phyloP scores from a whole-genome alignment of 2,329 filamentous ascomycete species.

The Colletotrichum cuscutae region DNA sequence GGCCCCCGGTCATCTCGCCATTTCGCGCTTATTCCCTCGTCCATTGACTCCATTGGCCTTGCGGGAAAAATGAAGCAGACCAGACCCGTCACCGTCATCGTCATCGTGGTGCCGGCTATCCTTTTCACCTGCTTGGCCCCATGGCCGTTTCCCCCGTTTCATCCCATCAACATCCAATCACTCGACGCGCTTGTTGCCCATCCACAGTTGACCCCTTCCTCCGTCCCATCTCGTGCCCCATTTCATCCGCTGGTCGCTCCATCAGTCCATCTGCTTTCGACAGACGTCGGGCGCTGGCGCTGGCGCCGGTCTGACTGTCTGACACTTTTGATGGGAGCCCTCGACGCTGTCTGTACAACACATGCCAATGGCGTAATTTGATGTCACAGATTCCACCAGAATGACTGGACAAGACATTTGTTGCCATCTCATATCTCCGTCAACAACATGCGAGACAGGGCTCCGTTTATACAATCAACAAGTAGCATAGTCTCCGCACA shows the following conservation, averaged over 20 bases:
- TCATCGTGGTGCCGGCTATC: slow-evolving; percentile 17
- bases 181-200: background rate
- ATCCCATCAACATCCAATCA: slow-evolving; percentile 13
- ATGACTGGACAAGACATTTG: background rate
- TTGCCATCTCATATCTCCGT: background rate
- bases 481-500: background rate
- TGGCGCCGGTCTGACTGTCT: background rate
- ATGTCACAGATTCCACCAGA: slow-evolving; percentile 22
- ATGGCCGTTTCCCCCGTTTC: slow-evolving; percentile 16
- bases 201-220: slow-evolving; percentile 5
- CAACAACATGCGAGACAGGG: background rate
- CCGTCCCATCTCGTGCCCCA: slow-evolving; percentile 15
- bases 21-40: background rate
- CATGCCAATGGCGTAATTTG: slow-evolving; percentile 22
- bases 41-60: background rate
- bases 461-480: background rate
- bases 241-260: slow-evolving; percentile 14
- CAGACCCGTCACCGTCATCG: slow-evolving; percentile 5
- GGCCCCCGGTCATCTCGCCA: background rate
- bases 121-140: slow-evolving; percentile 12
- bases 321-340: slow-evolving; percentile 11
- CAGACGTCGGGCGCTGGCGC: background rate
- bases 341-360: background rate
- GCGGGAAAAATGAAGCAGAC: background rate
- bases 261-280: background rate